Percentiles rank a stretch among this genome's conserved stretches.
phyloP scores from a whole-genome alignment of 805 yeast genomes.

The Zygosaccharomyces bailii region DNA sequence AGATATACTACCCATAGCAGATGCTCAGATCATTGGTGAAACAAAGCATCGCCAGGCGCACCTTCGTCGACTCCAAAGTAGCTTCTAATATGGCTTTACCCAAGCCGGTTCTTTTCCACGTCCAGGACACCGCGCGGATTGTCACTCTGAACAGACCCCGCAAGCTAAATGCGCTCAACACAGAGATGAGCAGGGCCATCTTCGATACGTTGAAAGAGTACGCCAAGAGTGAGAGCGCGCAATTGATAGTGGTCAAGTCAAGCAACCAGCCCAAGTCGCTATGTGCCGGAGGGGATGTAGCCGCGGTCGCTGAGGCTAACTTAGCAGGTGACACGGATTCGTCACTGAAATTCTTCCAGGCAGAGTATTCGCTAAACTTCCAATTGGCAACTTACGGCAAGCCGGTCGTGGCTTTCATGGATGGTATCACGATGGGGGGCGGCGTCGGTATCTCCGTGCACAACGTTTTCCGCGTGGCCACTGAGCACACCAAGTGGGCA shows the following conservation, averaged over 20 bases:
- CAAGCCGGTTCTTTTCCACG: constrained; percentile 24
- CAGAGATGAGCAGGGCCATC: constrained; percentile 69
- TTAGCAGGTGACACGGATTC: constrained; percentile 42
- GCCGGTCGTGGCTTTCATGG: constrained; percentile 81
- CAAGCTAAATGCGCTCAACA: constrained; percentile 81
- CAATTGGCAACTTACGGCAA: constrained; percentile 76
- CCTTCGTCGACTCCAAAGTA: neutral
- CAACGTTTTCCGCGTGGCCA: constrained; percentile 89
- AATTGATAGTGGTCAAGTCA: constrained; percentile 59
- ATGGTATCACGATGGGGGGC: constrained; percentile 97
- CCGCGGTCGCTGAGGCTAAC: constrained; percentile 66
- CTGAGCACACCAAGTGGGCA: constrained; percentile 85
- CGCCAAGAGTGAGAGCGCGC: constrained; percentile 61
- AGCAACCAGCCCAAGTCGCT: constrained; percentile 60
- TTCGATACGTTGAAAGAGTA: constrained; percentile 73
- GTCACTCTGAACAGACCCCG: constrained; percentile 73
- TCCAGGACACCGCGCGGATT: constrained; percentile 55
- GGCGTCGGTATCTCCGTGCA: constrained; percentile 93
- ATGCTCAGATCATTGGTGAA: neutral
- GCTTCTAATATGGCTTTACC: constrained; percentile 8
- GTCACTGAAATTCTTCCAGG: constrained; percentile 64
- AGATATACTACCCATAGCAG: neutral
- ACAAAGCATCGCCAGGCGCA: neutral
- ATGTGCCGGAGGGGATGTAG: constrained; percentile 97
- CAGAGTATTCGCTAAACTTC: constrained; percentile 80